phyloP scores from a whole-genome alignment of 495 filamentous ascomycete genomes.

The Aspergillus funiculosus region DNA sequence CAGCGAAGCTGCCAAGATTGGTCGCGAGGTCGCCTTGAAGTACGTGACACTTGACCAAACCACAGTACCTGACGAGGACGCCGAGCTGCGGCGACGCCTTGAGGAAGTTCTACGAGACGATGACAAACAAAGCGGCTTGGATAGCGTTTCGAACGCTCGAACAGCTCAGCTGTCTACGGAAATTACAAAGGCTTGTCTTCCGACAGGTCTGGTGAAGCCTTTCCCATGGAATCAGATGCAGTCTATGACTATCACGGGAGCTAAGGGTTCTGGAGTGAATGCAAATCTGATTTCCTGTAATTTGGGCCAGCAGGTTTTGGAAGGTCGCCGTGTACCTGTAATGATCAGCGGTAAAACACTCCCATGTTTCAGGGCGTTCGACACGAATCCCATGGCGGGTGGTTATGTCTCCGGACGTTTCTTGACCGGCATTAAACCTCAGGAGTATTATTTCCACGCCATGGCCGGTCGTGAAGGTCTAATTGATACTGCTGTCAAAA shows the following conservation, averaged over 20 bases:
- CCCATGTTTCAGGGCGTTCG: slow-evolving; percentile 89
- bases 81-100: slow-evolving; percentile 66
- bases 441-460: slow-evolving; percentile 99
- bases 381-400: slow-evolving; percentile 82
- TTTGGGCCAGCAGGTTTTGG: slow-evolving; percentile 92
- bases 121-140: slow-evolving; percentile 79
- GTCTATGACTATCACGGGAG: slow-evolving; percentile 93
- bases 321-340: slow-evolving; percentile 88
- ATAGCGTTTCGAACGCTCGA: slow-evolving; percentile 73
- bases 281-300: slow-evolving; percentile 97
- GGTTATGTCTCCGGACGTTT: slow-evolving; percentile 95
- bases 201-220: slow-evolving; percentile 74
- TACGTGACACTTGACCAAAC: slow-evolving; percentile 82
- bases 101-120: slow-evolving; percentile 90
- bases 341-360: slow-evolving; percentile 98
- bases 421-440: slow-evolving; percentile 94
- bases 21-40: slow-evolving; percentile 75
- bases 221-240: slow-evolving; percentile 99
- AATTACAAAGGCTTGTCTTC: slow-evolving; percentile 73
- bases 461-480: slow-evolving; percentile 99
- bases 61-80: slow-evolving; percentile 51
- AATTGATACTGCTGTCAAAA: slow-evolving; percentile 99
- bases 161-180: slow-evolving; percentile 67
- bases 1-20: slow-evolving; percentile 62
- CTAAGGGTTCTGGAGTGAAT: slow-evolving; percentile 89